Evolutionary conservation across 2,329 filamentous ascomycete genomes (phyloP).

Genomic region (Neofusicoccum kwambonambiense): DNA sequence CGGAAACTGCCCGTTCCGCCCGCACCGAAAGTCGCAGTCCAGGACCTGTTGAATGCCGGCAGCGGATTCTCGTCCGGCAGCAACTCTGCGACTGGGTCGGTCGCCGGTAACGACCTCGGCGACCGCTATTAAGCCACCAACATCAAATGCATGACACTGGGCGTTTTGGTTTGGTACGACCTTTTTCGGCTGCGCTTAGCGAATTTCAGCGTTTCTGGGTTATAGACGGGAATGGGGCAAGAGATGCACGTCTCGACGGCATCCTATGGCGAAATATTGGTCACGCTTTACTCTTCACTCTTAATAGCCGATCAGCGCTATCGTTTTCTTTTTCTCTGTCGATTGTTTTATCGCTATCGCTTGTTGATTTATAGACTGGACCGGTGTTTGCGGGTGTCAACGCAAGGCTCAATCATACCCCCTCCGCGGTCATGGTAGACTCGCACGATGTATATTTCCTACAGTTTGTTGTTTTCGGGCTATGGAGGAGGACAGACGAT

Average conservation of each 20-base stretch:
- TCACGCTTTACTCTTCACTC: conserved; percentile 18
- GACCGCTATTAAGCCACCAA: conserved; percentile 31
- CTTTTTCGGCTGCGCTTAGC: conserved; percentile 18
- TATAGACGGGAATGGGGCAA: conserved; percentile 16
- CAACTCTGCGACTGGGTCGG: conserved; percentile 74
- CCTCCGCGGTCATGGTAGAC: conserved; percentile 16
- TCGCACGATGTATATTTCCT: conserved; percentile 18
- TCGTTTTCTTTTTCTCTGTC: conserved; percentile 15
- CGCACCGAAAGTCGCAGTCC: conserved; percentile 83
- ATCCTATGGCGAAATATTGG: conserved; percentile 15
- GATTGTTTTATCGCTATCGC: conserved; percentile 5
- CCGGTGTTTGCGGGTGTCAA: conserved; percentile 17
- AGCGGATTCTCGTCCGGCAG: conserved; percentile 71
- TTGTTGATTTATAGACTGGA: conserved; percentile 18
- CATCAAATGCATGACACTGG: conserved; percentile 13
- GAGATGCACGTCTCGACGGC: neutral
- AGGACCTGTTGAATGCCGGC: conserved; percentile 71
- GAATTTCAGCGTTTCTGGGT: conserved; percentile 14
- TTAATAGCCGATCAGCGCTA: neutral
- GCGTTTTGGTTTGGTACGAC: conserved; percentile 17
- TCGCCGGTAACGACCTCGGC: conserved; percentile 59
- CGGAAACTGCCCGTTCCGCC: conserved; percentile 89
- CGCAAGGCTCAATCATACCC: conserved; percentile 18
- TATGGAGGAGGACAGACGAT: neutral
- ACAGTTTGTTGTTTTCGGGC: neutral